Evolutionary conservation across 2,329 filamentous ascomycete genomes (phyloP).

Genomic region (Apiospora malaysiana): DNA sequence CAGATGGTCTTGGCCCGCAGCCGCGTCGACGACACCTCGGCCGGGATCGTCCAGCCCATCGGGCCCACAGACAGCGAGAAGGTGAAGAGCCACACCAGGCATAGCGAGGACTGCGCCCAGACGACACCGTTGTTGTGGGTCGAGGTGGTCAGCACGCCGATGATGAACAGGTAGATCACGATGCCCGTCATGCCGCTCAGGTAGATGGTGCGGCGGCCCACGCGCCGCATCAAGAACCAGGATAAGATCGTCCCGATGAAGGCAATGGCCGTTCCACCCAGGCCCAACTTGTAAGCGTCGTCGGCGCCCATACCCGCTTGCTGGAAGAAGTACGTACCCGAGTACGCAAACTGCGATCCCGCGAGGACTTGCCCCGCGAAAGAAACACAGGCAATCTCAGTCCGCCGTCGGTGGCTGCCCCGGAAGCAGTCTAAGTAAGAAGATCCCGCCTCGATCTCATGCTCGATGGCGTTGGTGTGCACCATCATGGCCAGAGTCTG

Average conservation of each 20-base stretch:
- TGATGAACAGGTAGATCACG: slow-evolving; percentile 43
- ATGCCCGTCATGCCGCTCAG: slow-evolving; percentile 40
- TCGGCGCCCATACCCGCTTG: slow-evolving; percentile 34
- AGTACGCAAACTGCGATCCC: slow-evolving; percentile 33
- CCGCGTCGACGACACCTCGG: slow-evolving; percentile 53
- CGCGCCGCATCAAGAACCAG: slow-evolving; percentile 40
- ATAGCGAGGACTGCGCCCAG: slow-evolving; percentile 42
- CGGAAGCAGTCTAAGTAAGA: slow-evolving; percentile 47
- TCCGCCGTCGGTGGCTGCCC: slow-evolving; percentile 41
- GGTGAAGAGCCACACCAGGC: slow-evolving; percentile 58
- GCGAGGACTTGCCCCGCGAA: slow-evolving; percentile 32
- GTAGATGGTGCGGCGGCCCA: slow-evolving; percentile 44
- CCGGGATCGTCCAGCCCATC: slow-evolving; percentile 59
- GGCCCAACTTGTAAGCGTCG: slow-evolving; percentile 31
- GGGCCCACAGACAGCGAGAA: slow-evolving; percentile 60
- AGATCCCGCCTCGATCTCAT: slow-evolving; percentile 35
- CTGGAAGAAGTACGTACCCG: slow-evolving; percentile 39
- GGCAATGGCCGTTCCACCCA: slow-evolving; percentile 42
- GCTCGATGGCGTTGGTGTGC: slow-evolving; percentile 44
- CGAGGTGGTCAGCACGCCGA: slow-evolving; percentile 24
- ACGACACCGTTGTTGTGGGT: slow-evolving; percentile 37
- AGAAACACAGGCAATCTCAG: slow-evolving; percentile 37
- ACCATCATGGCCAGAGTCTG: slow-evolving; percentile 45
- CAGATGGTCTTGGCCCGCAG: slow-evolving; percentile 52
- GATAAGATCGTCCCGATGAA: slow-evolving; percentile 44